Base-by-base conservation (phyloP, 2,329 filamentous ascomycete species). In the Epichloe elymi region DNA sequence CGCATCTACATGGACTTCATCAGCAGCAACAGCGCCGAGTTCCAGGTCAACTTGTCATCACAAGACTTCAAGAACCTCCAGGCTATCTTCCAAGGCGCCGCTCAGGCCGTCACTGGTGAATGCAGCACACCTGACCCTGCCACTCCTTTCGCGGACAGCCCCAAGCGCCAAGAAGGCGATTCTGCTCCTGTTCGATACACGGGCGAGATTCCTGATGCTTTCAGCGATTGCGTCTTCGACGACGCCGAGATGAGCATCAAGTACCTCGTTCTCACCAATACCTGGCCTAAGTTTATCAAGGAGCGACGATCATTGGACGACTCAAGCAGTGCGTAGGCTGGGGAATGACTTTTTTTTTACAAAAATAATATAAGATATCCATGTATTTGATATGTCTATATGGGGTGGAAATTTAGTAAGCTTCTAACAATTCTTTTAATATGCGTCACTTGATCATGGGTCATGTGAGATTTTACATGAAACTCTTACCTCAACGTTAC, bases 191-290 rank as follows among this genome's bases (percentile, higher is more conserved):
- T 63, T 0, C 61, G 64, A 14, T 73, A 67, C 55, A 62, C 61
- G 48, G 73, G 73, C 1, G 68, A 72, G 1, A 71, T 79, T n/a
- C 72, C 79, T 0, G 63, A 65, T 0, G 66, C 57, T 0, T 85
- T 85, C 52, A 68, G 72, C 48, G 66, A 70, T 4, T 61, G 60
- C 0, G 71, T 85, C 4, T 85, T 86, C 57, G 79, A 84, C 57
- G 72, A 69, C 17, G 76, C 81, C 0, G 75, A 83, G 59, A 63
- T 66, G 14, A 77, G 74, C 58, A 78, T 86, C 66, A 84, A 83
- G 63, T 82, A 84, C 54, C 71, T 85, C 7, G 80, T 86, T 2
- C 67, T 85, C 50, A 83, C 80, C 14, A 85, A 85, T 61, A 86
- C 82, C 0, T 86, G 82, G 82, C 76, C 76, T 37, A 79, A 78